These are phyloP conservation scores for Colletotrichum sp. DNA, from an alignment of 2,329 filamentous ascomycete species.

Conservation along the genomic window DNA sequence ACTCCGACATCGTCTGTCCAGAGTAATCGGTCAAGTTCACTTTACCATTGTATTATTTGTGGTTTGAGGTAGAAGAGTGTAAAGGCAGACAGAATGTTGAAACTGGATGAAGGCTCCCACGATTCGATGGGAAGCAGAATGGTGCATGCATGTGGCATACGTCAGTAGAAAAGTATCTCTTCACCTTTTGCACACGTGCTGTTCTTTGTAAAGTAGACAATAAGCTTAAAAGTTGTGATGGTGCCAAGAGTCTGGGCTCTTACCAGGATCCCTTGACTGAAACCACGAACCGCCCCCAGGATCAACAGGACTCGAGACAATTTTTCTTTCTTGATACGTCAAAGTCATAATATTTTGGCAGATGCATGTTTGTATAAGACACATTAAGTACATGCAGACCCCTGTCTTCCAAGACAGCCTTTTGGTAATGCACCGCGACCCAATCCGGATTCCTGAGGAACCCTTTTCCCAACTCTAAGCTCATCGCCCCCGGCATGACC, in stretches of 20 bases:
- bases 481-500: neutral
- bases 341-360: neutral
- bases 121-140: neutral
- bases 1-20: neutral
- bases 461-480: neutral
- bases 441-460: neutral
- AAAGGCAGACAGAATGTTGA: neutral
- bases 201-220: neutral
- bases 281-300: neutral
- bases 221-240: conserved; percentile 2
- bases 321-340: neutral
- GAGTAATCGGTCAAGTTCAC: neutral
- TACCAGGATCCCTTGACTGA: neutral
- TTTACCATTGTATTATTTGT: neutral
- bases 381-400: conserved; percentile 6
- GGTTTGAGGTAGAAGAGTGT: neutral
- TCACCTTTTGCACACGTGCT: neutral
- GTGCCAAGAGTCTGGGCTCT: neutral
- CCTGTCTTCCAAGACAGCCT: neutral
- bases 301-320: neutral
- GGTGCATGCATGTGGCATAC: neutral
- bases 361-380: neutral
- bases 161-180: neutral
- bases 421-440: neutral
- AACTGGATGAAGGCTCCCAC: neutral